Evolutionary conservation across 768 basidiomycete species (phyloP).

Genomic region (Suillus decipiens): DNA sequence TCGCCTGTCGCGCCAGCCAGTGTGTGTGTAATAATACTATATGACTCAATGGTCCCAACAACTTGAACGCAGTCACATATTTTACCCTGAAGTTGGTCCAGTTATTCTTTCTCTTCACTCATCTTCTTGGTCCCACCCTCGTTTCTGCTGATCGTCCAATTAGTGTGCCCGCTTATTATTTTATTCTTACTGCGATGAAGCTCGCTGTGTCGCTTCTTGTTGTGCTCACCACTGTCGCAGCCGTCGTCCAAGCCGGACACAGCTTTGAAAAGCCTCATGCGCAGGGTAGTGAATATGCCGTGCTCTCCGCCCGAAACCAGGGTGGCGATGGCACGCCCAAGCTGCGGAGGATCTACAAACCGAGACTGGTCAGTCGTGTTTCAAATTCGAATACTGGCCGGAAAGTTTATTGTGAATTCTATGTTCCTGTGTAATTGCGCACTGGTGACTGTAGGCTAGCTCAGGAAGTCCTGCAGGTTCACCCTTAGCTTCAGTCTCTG

Average conservation of each 20-base stretch:
- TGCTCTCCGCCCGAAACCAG: conserved; percentile 35
- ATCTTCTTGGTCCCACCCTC: not conserved
- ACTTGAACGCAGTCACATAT: not conserved
- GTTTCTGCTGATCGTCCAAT: conserved; percentile 17
- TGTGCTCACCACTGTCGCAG: conserved; percentile 30
- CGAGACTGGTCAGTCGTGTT: not conserved
- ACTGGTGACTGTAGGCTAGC: conserved; percentile 1
- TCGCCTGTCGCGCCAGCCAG: not conserved
- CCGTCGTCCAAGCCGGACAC: conserved; percentile 33
- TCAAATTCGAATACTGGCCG: not conserved
- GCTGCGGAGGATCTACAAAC: conserved; percentile 4
- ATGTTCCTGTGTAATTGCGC: conserved; percentile 5
- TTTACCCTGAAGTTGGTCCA: not conserved
- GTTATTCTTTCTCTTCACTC: not conserved
- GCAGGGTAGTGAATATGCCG: conserved; percentile 20
- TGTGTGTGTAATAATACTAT: not conserved
- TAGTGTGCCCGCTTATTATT: conserved; percentile 14
- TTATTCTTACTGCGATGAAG: conserved; percentile 41
- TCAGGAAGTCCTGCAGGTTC: not conserved
- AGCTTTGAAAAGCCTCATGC: conserved; percentile 31
- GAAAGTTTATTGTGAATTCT: not conserved
- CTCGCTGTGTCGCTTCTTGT: conserved; percentile 42
- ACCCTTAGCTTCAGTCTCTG: not conserved
- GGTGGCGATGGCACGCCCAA: not conserved
- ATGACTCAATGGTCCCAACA: not conserved